Evolutionary conservation across 2,329 filamentous ascomycete species (phyloP), one percentile per base, ranked within the genome.

Genomic region (Fusarium armeniacum): DNA sequence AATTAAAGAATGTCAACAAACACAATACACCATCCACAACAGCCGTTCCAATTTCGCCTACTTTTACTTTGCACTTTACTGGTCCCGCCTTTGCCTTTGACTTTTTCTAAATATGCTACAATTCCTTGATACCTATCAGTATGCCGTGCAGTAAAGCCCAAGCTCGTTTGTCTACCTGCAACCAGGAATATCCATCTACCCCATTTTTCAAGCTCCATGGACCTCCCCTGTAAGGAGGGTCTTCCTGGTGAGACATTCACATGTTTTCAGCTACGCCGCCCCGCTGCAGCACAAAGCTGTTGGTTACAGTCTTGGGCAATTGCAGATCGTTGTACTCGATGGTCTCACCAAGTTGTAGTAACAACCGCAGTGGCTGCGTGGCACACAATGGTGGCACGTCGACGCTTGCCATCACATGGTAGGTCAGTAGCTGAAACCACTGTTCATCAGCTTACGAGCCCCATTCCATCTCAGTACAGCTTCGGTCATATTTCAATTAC

Each of bases 1-100:
- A 65, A 63, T 53, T 46, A 47, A 35, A 49, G 35, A 62, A 53
- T 61, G 61, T 70, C 55, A 69, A 65, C 65, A 69, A 57, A 66
- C 43, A 33, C 47, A 66, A 52, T 43, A 43, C 33, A 36, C 52
- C 62, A 35, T 51, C 36, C 49, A 49, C 26, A 60, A 60, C 53
- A 51, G 18, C 26, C 26, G n/a, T 47, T 47, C 15, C 13, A 47
- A 58, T 45, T 30, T 16, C 32, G 35, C 30, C 20, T 50, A 13
- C 22, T 10, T 50, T 33, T 33, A 18, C 33, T 35, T 18, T 35
- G 9, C 33, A 36, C 32, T 36, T 26, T 36, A 36, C 32, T 26
- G 12, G 13, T 41, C 18, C 45, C 43, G 24, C 35, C 57, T 30
- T 35, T 44, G 36, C 32, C 36, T 57, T 43, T 36, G 18, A 12